phyloP scores from a whole-genome alignment of 2,329 filamentous ascomycete species.

The Colletotrichum brevisporum region DNA sequence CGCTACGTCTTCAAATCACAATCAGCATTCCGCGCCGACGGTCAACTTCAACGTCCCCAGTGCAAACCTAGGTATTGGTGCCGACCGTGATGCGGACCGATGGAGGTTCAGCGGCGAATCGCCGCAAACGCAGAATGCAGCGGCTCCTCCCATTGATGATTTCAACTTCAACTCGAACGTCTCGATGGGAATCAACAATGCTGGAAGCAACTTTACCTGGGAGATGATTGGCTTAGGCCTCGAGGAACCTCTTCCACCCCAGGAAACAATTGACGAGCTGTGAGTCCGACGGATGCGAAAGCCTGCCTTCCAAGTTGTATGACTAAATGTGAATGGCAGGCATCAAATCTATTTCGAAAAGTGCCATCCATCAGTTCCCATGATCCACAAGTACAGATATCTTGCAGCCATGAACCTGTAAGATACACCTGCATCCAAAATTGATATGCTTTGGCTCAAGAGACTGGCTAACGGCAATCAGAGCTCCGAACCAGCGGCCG shows the following conservation, averaged over 20 bases:
- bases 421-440: slow-evolving; percentile 45
- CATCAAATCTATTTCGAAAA: slow-evolving; percentile 93
- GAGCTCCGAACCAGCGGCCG: slow-evolving; percentile 85
- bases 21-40: slow-evolving; percentile 49
- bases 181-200: slow-evolving; percentile 64
- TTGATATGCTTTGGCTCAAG: background rate
- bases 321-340: slow-evolving; percentile 55
- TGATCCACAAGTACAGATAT: slow-evolving; percentile 92
- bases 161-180: slow-evolving; percentile 69
- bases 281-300: slow-evolving; percentile 55
- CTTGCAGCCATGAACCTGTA: slow-evolving; percentile 88
- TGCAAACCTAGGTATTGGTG: slow-evolving; percentile 61
- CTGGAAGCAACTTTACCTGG: slow-evolving; percentile 78
- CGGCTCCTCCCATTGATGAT: slow-evolving; percentile 61
- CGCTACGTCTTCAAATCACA: slow-evolving; percentile 45
- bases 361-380: slow-evolving; percentile 85
- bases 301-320: background rate
- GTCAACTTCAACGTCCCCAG: slow-evolving; percentile 60
- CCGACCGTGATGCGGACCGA: slow-evolving; percentile 64
- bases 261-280: slow-evolving; percentile 84
- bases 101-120: slow-evolving; percentile 71
- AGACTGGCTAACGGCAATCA: slow-evolving; percentile 46
- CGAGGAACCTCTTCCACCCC: slow-evolving; percentile 71
- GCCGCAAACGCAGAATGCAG: slow-evolving; percentile 54
- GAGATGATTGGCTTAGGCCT: slow-evolving; percentile 77